phyloP scores from a whole-genome alignment of 2,329 filamentous ascomycete species.

The Rhytidhysteron rufulum region DNA sequence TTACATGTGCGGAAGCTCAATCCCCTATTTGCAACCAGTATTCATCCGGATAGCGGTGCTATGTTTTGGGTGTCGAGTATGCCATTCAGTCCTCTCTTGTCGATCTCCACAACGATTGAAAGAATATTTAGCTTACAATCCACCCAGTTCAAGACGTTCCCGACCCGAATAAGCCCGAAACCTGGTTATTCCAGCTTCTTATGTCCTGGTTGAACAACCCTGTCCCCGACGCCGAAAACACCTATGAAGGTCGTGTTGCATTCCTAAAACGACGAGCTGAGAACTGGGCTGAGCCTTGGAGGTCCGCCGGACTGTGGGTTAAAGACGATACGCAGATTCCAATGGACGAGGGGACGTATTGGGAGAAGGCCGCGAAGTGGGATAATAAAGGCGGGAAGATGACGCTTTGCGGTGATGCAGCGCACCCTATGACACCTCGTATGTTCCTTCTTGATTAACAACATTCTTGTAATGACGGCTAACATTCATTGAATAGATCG shows the following conservation, averaged over 20 bases:
- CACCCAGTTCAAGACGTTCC: conserved; percentile 27
- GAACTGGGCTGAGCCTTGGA: conserved; percentile 28
- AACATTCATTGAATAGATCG: conserved; percentile 15
- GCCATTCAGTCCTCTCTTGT: conserved; percentile 7
- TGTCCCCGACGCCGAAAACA: conserved; percentile 12
- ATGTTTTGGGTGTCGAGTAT: conserved; percentile 23
- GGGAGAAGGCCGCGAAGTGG: conserved; percentile 26
- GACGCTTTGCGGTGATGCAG: conserved; percentile 34
- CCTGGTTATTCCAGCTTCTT: conserved; percentile 30
- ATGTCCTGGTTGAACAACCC: conserved; percentile 18
- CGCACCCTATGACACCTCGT: conserved; percentile 37
- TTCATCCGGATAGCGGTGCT: conserved; percentile 18
- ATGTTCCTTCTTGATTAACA: conserved; percentile 10
- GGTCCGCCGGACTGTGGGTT: conserved; percentile 20
- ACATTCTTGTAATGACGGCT: background rate
- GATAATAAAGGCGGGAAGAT: conserved; percentile 27
- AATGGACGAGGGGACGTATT: conserved; percentile 26
- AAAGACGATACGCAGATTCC: conserved; percentile 18
- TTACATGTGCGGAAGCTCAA: conserved; percentile 12
- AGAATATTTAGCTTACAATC: background rate
- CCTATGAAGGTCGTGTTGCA: conserved; percentile 13
- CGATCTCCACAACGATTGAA: background rate
- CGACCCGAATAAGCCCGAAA: conserved; percentile 20
- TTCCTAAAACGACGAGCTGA: conserved; percentile 18
- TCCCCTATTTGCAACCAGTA: conserved; percentile 17